These are phyloP conservation scores for Polysphondylium violaceum DNA, from an alignment of 78 protist genomes.

Conservation along the genomic window DNA sequence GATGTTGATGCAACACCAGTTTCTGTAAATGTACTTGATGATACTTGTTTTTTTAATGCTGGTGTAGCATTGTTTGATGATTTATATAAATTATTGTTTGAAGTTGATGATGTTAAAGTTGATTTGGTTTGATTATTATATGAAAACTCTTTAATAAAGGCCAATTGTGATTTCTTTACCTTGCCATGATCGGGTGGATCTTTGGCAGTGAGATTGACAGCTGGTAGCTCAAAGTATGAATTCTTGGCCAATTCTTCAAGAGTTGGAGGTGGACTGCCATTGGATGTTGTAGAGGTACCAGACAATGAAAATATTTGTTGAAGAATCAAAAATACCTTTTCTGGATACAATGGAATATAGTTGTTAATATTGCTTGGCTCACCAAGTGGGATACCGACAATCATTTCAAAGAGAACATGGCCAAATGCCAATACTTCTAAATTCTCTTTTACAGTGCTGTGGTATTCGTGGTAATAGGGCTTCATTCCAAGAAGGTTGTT, in stretches of 20 bases:
- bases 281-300: neutral
- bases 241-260: constrained; percentile 47
- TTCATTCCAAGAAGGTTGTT: constrained; percentile 47
- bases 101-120: neutral
- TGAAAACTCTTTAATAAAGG: constrained; percentile 30
- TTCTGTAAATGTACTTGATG: neutral
- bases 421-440: constrained; percentile 53
- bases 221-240: neutral
- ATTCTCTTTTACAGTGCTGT: constrained; percentile 19
- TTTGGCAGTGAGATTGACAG: neutral
- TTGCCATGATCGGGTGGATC: constrained; percentile 26
- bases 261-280: neutral
- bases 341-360: constrained; percentile 41
- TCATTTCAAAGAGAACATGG: constrained; percentile 49
- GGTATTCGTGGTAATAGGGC: constrained; percentile 17
- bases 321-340: neutral
- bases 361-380: neutral
- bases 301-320: constrained; percentile 26
- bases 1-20: neutral
- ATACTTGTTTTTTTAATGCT: neutral
- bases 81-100: constrained; percentile 4
- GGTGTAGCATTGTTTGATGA: neutral
- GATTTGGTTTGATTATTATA: constrained; percentile 2
- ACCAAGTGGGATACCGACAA: constrained; percentile 42
- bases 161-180: constrained; percentile 58